A percentile compares a stretch with the other conserved stretches of the same genome.
These are phyloP conservation scores for Crithidia brevicula DNA, from an alignment of 208 protist species.

Conservation along the genomic window DNA sequence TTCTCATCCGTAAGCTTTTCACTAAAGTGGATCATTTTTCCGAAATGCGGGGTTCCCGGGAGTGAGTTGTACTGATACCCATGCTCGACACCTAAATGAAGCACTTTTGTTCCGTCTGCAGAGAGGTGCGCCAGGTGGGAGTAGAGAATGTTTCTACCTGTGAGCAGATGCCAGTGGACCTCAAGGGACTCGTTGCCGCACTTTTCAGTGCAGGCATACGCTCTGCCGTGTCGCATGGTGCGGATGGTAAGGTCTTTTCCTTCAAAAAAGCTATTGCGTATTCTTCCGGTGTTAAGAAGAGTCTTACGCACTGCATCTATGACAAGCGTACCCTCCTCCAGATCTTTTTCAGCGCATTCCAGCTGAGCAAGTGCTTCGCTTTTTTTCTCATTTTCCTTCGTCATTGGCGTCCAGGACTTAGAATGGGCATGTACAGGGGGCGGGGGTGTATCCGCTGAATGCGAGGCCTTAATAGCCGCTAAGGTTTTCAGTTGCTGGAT, in stretches of 20 bases:
- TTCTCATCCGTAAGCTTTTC: conserved; percentile 57
- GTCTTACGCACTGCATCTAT: conserved; percentile 46
- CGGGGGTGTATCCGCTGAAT: not conserved
- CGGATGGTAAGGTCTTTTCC: conserved; percentile 63
- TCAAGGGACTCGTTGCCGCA: conserved; percentile 69
- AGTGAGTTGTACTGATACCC: conserved; percentile 91
- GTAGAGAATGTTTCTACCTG: conserved; percentile 75
- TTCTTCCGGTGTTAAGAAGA: conserved; percentile 70
- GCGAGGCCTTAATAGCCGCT: conserved; percentile 18
- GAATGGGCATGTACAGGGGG: not conserved
- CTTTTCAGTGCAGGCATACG: conserved; percentile 76
- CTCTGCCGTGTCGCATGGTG: conserved; percentile 70
- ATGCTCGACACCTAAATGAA: conserved; percentile 78
- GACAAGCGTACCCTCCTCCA: conserved; percentile 10
- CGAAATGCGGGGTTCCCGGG: conserved; percentile 74
- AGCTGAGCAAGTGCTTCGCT: not conserved
- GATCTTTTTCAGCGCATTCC: conserved; percentile 14
- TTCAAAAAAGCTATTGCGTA: conserved; percentile 87
- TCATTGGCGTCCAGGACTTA: too few species aligned
- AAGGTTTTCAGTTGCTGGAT: conserved; percentile 9
- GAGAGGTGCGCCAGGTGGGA: conserved; percentile 76
- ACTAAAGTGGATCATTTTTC: conserved; percentile 75
- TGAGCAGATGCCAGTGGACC: conserved; percentile 85
- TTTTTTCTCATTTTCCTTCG: not conserved
- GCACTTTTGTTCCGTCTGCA: conserved; percentile 50